Base-by-base conservation (phyloP, 1,139 yeast species). In the Candida tetrigidarum region DNA sequence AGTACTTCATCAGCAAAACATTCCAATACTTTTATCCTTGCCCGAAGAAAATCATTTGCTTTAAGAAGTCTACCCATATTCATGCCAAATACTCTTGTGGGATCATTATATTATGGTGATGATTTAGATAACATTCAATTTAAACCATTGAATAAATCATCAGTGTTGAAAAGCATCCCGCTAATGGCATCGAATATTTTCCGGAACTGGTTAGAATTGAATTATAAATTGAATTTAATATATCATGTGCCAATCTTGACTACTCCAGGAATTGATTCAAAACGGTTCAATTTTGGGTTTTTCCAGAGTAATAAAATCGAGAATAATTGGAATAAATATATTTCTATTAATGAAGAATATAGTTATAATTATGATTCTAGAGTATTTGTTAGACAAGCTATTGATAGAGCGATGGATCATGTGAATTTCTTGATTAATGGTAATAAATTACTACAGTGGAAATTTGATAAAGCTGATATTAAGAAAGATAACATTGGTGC, bases 231-330 rank as follows among this genome's bases (percentile, higher is more conserved):
- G 19, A 53, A 53, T 12, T 39, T 57, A 2, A 47, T 59, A 9
- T 44, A 60, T 22, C 74, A 69, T 47, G 48, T 69, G 12, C 74
- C 75, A 0, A 41, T 69, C 2, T 47, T 69, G 23, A 55, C 66
- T 2, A 62, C 74, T 1, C 74, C 74, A 0, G 54, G 52, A 7
- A 49, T 65, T 5, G 69, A 63, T 39, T 59, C 60, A 43, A 56
- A 54, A 39, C 50, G 58, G 43, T 58, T 49, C 43, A 49, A 45
- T 35, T 33, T 42, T 35, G 54, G 53, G 6, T 47, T 50, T 28
- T 49, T 50, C 40, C 48, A 46, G 18, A 29, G 39, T 12, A 33
- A 40, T 12, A 33, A 37, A 7, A 23, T 40, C 2, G 47, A 44
- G 14, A 50, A 45, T 19, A 44, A 51, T 36, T 63, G 66, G 67